These are phyloP conservation scores for Psidium friedrichsthalianum DNA, from an alignment of 345 rosid genomes.

Conservation along the genomic window DNA sequence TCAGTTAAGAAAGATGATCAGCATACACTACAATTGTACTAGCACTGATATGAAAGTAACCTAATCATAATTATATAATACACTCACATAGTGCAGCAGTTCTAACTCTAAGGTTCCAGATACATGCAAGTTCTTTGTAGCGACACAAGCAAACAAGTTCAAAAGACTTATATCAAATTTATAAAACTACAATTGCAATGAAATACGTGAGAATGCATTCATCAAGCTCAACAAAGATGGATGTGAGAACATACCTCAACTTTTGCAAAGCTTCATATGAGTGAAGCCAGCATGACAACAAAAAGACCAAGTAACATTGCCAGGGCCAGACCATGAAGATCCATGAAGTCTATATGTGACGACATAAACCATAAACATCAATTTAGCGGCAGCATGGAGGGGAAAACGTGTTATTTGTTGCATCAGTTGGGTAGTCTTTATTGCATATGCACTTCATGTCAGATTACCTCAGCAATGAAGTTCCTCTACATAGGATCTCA, in stretches of 20 bases:
- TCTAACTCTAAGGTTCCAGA: not conserved
- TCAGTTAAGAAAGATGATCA: conserved; percentile 1
- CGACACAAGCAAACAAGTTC: not conserved
- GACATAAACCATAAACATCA: not conserved
- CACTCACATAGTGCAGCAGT: not conserved
- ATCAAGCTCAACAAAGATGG: not conserved
- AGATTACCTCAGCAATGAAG: not conserved
- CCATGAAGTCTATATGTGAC: not conserved
- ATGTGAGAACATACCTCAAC: conserved; percentile 56
- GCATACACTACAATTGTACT: not conserved
- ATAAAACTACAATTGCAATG: not conserved
- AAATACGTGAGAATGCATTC: not conserved
- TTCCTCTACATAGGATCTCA: not conserved
- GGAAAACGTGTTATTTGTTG: not conserved
- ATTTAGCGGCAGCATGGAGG: not conserved
- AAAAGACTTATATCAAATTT: not conserved
- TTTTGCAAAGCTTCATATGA: conserved; percentile 61
- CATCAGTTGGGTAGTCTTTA: not conserved
- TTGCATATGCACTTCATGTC: not conserved
- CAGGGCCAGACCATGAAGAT: not conserved
- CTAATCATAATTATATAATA: not conserved
- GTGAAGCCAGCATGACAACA: conserved; percentile 17
- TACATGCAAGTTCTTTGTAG: not conserved
- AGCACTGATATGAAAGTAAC: not conserved
- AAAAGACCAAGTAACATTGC: conserved; percentile 7